Evolutionary conservation across 192 early-diverging fungal genomes (phyloP), one percentile per base, ranked within the genome.

Genomic region (Backusella luteola): DNA sequence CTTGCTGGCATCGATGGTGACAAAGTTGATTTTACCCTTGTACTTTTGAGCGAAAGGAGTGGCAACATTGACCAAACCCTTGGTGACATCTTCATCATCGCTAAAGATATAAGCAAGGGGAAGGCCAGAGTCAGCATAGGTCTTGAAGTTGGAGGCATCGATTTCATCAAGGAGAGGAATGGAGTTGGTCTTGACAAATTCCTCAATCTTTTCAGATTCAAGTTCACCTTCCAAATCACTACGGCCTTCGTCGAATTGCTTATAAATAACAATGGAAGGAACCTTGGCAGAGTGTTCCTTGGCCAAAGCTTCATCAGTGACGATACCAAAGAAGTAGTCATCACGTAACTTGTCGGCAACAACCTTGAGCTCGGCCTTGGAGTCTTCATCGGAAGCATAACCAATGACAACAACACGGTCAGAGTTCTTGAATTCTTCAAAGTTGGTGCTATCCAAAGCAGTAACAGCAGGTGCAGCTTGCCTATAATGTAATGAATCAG

Each of bases 401-500:
- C 90, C 98, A 74, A 99, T 84, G 74, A 98, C 85, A 72, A 98
- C 96, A 35, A 97, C 93, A 71, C 92, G 91, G 87, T 98, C 96
- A 17, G 93, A 93, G 63, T 79, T 81, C 71, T 92, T 87, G 84
- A 99, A 98, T 9, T 86, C 84, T 70, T 85, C 87, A 79, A 97
- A 85, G 74, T 85, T 91, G 46, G 90, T 92, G 72, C 89, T 44
- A 26, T 83, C 83, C 38, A 99, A 79, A 35, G 81, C 85, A 32
- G 93, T 89, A 36, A 98, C 83, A 53, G 96, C 87, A 53, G 98
- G 98, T 59, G 95, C 88, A 34, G 87, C 79, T 86, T 97, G 96
- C 78, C 90, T 93, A 21, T 67, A 29, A 69, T 15, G 71, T 38
- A 59, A 23, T 41, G 36, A 39, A 17, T 26, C 19, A 39, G n/a